Conservation (phyloP, 495 filamentous ascomycete genomes). For the Entonaema liquescens region DNA sequence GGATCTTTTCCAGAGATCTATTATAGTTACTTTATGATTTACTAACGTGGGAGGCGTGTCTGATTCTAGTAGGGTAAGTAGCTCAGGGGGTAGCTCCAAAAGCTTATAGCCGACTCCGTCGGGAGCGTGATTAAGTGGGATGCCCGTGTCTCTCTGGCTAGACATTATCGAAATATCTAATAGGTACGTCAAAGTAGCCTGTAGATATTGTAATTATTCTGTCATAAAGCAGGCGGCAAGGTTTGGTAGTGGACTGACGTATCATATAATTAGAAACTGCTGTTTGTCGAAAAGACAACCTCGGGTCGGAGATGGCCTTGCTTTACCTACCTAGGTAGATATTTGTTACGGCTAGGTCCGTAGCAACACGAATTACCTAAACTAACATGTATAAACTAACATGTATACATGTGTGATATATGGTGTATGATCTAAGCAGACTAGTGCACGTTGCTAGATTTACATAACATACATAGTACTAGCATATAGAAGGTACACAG, state of each 20-base stretch:
- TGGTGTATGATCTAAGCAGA: neutral
- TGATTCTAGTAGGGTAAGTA: slow-evolving; percentile 72
- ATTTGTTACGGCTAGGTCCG: neutral
- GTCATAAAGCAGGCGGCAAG: neutral
- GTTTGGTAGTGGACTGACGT: neutral
- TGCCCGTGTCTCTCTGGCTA: slow-evolving; percentile 65
- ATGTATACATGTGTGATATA: too few relatives aligned
- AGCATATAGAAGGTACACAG: too few relatives aligned
- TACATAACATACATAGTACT: neutral
- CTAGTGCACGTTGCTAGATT: neutral
- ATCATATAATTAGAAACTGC: neutral
- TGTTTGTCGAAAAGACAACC: neutral
- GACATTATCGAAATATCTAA: slow-evolving; percentile 58
- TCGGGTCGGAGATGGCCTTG: neutral
- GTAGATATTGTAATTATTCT: slow-evolving; percentile 1
- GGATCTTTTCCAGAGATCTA: neutral
- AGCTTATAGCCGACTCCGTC: slow-evolving; percentile 72
- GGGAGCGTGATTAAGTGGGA: slow-evolving; percentile 70
- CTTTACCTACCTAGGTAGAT: neutral
- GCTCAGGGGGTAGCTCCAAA: slow-evolving; percentile 80
- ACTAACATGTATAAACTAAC: too few relatives aligned
- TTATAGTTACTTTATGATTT: neutral
- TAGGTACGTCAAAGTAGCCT: neutral
- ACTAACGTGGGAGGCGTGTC: slow-evolving; percentile 68
- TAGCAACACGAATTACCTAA: neutral